phyloP scores from a whole-genome alignment of 2,329 filamentous ascomycete genomes.

The Xylariaceae sp. region DNA sequence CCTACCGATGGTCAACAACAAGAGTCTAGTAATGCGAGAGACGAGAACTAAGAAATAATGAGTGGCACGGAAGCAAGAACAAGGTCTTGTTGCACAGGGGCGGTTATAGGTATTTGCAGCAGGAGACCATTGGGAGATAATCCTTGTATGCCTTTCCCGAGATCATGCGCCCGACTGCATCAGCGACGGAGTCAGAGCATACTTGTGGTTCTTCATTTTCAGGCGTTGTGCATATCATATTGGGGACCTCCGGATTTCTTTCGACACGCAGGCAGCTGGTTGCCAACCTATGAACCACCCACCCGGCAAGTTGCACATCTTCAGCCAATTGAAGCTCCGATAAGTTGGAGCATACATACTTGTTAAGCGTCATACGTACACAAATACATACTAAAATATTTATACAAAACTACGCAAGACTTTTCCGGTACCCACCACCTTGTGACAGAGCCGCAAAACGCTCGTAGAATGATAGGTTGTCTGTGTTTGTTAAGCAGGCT shows the following conservation, averaged over 20 bases:
- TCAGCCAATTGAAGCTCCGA: background rate
- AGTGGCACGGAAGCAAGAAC: too few species aligned
- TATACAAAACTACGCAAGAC: too few species aligned
- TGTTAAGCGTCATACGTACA: too few species aligned
- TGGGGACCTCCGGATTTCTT: background rate
- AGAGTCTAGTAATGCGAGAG: background rate
- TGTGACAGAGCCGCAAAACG: too few species aligned
- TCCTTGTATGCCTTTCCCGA: background rate
- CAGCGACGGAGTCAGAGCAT: background rate
- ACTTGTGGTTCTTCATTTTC: background rate
- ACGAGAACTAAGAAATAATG: background rate
- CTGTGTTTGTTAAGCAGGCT: too few species aligned
- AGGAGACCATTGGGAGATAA: background rate
- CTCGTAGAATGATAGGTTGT: too few species aligned
- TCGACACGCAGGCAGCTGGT: background rate
- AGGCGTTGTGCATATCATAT: background rate
- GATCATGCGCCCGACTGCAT: background rate
- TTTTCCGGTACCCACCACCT: too few species aligned
- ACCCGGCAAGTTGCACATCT: too few species aligned
- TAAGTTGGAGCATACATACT: background rate
- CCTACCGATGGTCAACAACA: conserved; percentile 12
- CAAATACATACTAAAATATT: too few species aligned
- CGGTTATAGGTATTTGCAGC: too few species aligned
- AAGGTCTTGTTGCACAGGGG: too few species aligned
- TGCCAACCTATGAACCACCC: background rate